Conservation (phyloP, 2,329 filamentous ascomycete species). For the Thielaviopsis populi region DNA sequence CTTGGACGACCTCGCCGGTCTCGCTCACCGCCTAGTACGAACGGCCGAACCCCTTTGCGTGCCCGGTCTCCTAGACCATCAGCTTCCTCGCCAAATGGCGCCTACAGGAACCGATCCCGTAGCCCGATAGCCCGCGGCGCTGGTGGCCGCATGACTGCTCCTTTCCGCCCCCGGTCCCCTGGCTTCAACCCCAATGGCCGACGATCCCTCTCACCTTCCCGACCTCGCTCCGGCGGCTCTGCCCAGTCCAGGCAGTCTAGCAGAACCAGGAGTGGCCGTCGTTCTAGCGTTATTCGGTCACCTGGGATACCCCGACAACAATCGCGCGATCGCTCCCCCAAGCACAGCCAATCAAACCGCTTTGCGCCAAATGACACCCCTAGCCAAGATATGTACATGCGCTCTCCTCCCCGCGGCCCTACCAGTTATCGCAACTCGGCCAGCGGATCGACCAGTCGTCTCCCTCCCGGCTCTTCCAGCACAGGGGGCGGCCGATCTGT, state of each 20-base stretch:
- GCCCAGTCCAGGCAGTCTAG: slow-evolving; percentile 37
- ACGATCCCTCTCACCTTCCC: slow-evolving; percentile 19
- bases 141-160: slow-evolving; percentile 10
- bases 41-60: slow-evolving; percentile 7
- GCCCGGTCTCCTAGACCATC: slow-evolving; percentile 2
- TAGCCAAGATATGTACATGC: slow-evolving; percentile 1
- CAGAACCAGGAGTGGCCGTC: slow-evolving; percentile 26
- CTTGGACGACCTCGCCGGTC: slow-evolving; percentile 29
- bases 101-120: slow-evolving; percentile 10
- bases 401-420: slow-evolving; percentile 10
- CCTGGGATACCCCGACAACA: slow-evolving; percentile 21
- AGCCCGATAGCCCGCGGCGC: slow-evolving; percentile 10
- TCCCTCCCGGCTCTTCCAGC: slow-evolving; percentile 25
- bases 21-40: slow-evolving; percentile 34
- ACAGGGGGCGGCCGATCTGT: slow-evolving; percentile 17
- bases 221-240: slow-evolving; percentile 32
- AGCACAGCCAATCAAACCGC: slow-evolving; percentile 16
- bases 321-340: slow-evolving; percentile 30
- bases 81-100: slow-evolving; percentile 5
- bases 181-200: slow-evolving; percentile 6
- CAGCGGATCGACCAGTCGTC: slow-evolving; percentile 19
- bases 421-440: slow-evolving; percentile 27
- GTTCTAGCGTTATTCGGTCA: not conserved
- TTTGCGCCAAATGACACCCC: slow-evolving; percentile 7
- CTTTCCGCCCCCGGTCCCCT: slow-evolving; percentile 12